Base-by-base conservation (phyloP, 2,329 filamentous ascomycete genomes). In the Calycina marina region DNA sequence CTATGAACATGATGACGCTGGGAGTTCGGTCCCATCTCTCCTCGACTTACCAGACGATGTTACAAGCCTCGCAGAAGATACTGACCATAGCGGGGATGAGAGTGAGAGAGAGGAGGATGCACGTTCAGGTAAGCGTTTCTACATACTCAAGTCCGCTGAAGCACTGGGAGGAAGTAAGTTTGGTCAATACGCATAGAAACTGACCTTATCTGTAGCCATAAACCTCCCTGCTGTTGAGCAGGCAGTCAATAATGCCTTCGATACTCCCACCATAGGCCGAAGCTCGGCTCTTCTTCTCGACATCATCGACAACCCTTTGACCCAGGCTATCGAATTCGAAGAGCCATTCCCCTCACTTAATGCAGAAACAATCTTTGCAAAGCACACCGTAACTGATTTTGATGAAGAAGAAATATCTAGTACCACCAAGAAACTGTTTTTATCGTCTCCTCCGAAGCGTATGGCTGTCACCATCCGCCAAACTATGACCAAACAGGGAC, bases 401-500 rank as follows among this genome's bases (percentile, higher is more conserved):
- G 52, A 44, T 28, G 57, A 61, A 32, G 50, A 54, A 18, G 54
- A 63, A 40, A 57, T 58, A 2, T 47, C 51, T 8, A 41, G 44
- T 14, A 46, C 62, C 18, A 51, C 52, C 24, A 37, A 47, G 18
- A 40, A 44, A 26, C 43, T 61, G 32, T 40, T 38, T n/a, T 42
- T 60, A 17, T 35, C 46, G 9, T 42, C 49, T 22, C 46, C 50
- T 1, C 57, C 57, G 4, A 53, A 51, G 25, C 54, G 53, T 15
- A 41, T 65, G 14, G 49, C 55, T 16, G 56, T 57, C 14, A 58
- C 61, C 5, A 56, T 67, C 33, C 56, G 60, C 28, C 62, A 66
- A 42, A 64, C 60, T 22, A 63, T 67, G 60, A 60, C 59, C 12
- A 57, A 56, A 32, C 49, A 56, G 34, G 59, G 56, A 30, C 53